Percentiles rank a stretch among this genome's conserved stretches.
phyloP scores from a whole-genome alignment of 257 asterid genomes.

The Solanum megistacrolobum region DNA sequence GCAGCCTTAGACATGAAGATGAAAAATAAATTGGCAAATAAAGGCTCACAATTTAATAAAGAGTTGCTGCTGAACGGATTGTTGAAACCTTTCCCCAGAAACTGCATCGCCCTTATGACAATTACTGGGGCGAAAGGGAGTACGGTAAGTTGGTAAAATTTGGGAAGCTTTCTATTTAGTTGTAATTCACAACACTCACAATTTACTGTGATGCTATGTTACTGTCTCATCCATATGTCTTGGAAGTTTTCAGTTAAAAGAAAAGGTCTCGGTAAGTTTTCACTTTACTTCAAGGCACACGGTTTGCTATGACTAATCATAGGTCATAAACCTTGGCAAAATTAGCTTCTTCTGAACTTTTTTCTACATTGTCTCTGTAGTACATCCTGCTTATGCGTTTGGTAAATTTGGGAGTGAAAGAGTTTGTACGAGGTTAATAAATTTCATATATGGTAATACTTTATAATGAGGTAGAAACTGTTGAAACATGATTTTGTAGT shows the following conservation, averaged over 20 bases:
- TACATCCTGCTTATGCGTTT: not conserved
- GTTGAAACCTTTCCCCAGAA: conserved; percentile 84
- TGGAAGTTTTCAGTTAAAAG: not conserved
- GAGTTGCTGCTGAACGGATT: conserved; percentile 65
- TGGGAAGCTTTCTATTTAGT: not conserved
- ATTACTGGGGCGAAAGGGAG: conserved; percentile 99
- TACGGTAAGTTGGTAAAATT: conserved; percentile 48
- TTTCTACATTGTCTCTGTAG: not conserved
- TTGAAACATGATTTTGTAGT: not conserved
- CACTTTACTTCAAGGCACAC: not conserved
- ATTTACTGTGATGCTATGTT: not conserved
- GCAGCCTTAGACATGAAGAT: conserved; percentile 86
- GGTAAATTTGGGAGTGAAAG: not conserved
- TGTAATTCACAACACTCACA: not conserved
- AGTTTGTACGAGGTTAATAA: not conserved
- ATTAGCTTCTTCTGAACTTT: not conserved
- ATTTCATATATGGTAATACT: not conserved
- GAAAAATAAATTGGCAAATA: conserved; percentile 79
- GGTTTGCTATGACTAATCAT: not conserved
- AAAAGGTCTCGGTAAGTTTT: not conserved
- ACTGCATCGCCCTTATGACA: conserved; percentile 94
- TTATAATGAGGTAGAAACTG: not conserved
- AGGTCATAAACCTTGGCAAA: not conserved
- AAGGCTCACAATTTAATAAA: conserved; percentile 77
- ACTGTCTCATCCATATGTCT: not conserved